Evolutionary conservation across 1,284 basidiomycete species (phyloP), one percentile per base, ranked within the genome.

Genomic region (Trichosporon sp.): DNA sequence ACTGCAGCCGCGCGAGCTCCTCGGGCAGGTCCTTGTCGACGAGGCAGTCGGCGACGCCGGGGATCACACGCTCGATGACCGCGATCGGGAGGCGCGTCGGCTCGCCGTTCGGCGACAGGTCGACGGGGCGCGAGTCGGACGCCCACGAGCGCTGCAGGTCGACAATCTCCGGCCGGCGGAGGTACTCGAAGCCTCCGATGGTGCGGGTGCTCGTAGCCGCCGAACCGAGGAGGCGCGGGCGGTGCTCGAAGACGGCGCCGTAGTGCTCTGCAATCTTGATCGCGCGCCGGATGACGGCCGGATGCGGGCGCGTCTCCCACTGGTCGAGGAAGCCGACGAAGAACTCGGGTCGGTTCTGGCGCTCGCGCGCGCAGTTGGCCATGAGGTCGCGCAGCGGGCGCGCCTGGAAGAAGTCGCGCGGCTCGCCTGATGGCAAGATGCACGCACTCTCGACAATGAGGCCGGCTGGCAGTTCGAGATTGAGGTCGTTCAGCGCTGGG

Each of bases 381-480:
- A 70, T 67, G 38, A 56, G 34, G 11, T 67, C 31, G 7, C 68
- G 68, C 8, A 68, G 56, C 1, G 13, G 56, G 3, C 35, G 53
- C 27, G 60, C 27, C 64, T 70, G 69, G 42, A 70, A 70, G 64
- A 67, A 70, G 38, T 65, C 66, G 6, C 69, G 66, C 5, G 47
- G 56, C 35, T 70, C 63, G 31, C 69, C 69, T 2, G 53, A 53
- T 5, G 56, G 44, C 8, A 70, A 62, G 13, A 70, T 70, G 42
- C 56, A 64, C 8, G 66, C 69, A 21, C 65, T 67, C n/a, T 67
- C 58, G n/a, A 70, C 62, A 32, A 70, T 70, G 25, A 70, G 32
- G 8, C 69, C 69, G 1, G 66, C 32, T 0, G 66, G 64, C 0
- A 11, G 12, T 1, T 56, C 3, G 12, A 70, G 42, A 42, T 62